Conservation (phyloP, 169 alveolate species). For the Plasmodium adleri region DNA sequence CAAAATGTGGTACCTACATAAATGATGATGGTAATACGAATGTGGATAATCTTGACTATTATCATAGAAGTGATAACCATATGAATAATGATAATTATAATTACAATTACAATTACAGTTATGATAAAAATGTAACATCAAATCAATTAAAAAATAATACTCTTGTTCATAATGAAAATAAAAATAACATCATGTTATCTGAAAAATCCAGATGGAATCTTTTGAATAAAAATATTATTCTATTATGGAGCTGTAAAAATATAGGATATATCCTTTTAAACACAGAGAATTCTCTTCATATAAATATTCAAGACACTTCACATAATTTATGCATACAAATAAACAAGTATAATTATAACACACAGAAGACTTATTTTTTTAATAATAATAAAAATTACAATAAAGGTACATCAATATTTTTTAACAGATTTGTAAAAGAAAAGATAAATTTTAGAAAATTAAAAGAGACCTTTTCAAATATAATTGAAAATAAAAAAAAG, state of each 20-base stretch:
- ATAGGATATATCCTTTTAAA: slow-evolving; percentile 49
- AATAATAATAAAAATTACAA: neutral
- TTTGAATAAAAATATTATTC: slow-evolving; percentile 25
- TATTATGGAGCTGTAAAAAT: slow-evolving; percentile 46
- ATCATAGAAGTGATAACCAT: neutral
- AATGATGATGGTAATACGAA: neutral
- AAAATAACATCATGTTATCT: slow-evolving; percentile 11
- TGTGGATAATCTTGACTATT: neutral
- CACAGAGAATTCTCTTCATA: slow-evolving; percentile 16
- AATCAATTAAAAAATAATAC: too few species aligned
- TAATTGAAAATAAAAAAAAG: slow-evolving; percentile 12
- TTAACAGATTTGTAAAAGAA: neutral
- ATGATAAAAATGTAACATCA: too few species aligned
- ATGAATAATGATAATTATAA: neutral
- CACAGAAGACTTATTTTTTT: slow-evolving; percentile 1
- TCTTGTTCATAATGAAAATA: too few species aligned
- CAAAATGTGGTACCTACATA: neutral
- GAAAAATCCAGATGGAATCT: slow-evolving; percentile 6
- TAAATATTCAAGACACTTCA: slow-evolving; percentile 42
- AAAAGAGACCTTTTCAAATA: slow-evolving; percentile 34
- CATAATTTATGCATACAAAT: slow-evolving; percentile 19
- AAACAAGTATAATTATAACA: slow-evolving; percentile 5
- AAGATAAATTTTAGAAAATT: slow-evolving; percentile 31
- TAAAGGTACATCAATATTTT: too few species aligned
- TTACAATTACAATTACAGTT: neutral